Conservation (phyloP, 208 protist genomes). For the Blastocrithidia nonstop region DNA sequence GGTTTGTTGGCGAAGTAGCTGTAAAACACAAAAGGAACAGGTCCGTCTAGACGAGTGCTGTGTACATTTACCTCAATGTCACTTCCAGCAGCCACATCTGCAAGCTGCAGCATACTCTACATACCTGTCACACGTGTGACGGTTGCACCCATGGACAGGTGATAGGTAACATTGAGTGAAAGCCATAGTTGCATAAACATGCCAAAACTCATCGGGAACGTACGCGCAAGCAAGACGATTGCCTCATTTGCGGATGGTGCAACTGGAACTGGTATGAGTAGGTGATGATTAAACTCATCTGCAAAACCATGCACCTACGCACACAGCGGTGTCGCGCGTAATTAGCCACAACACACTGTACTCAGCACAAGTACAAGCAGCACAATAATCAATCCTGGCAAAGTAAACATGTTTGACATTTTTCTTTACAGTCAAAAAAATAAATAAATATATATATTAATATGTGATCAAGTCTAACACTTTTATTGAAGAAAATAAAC, state of each 20-base stretch:
- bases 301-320: constrained; percentile 55
- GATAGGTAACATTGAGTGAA: constrained; percentile 44
- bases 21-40: constrained; percentile 65
- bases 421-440: too few relatives aligned
- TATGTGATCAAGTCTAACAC: too few relatives aligned
- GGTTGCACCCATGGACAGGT: constrained; percentile 12
- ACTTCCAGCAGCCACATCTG: constrained; percentile 20
- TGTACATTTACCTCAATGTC: constrained; percentile 44
- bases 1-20: constrained; percentile 56
- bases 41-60: constrained; percentile 22
- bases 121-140: constrained; percentile 20
- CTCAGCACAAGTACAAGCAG: background rate
- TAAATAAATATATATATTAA: too few relatives aligned
- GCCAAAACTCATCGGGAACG: constrained; percentile 21
- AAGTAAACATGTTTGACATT: too few relatives aligned
- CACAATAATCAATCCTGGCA: too few relatives aligned
- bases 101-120: constrained; percentile 39
- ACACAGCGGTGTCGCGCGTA: constrained; percentile 17
- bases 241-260: constrained; percentile 18
- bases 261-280: constrained; percentile 22
- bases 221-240: constrained; percentile 34
- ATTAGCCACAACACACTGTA: background rate
- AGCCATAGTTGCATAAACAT: constrained; percentile 19
- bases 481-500: too few relatives aligned
- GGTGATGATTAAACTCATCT: constrained; percentile 38